Conservation (phyloP, 2,329 filamentous ascomycete species). For the Claviceps sp. region DNA sequence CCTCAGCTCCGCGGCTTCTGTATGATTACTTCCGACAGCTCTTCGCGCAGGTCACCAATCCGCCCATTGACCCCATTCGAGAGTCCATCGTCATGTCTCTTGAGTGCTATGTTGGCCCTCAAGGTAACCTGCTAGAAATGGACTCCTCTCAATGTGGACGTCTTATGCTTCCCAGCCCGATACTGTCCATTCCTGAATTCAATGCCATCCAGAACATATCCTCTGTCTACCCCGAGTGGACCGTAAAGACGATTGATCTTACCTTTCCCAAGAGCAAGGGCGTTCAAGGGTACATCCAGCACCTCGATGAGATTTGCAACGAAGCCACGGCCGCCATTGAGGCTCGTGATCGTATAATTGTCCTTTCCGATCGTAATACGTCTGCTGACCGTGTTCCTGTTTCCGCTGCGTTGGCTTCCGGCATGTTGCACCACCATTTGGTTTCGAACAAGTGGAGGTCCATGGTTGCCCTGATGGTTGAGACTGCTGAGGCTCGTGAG, state of each 20-base stretch:
- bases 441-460: constrained; percentile 94
- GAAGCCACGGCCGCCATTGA: constrained; percentile 75
- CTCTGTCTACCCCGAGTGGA: constrained; percentile 63
- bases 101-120: constrained; percentile 89
- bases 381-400: constrained; percentile 72
- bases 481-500: constrained; percentile 87
- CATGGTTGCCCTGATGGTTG: constrained; percentile 71
- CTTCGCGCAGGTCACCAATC: constrained; percentile 95
- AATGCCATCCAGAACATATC: constrained; percentile 73
- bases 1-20: constrained; percentile 75
- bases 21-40: constrained; percentile 97
- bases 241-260: constrained; percentile 78
- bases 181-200: constrained; percentile 82
- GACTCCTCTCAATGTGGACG: constrained; percentile 77
- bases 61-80: constrained; percentile 90
- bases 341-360: constrained; percentile 69
- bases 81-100: constrained; percentile 98
- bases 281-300: constrained; percentile 69
- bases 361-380: constrained; percentile 80
- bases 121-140: constrained; percentile 93
- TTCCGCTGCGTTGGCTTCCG: constrained; percentile 75
- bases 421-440: constrained; percentile 89
- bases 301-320: constrained; percentile 79
- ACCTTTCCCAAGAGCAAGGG: constrained; percentile 84
- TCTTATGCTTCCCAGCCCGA: constrained; percentile 74